Evolutionary conservation across 2,329 filamentous ascomycete genomes (phyloP).

Genomic region (Acarospora socialis): DNA sequence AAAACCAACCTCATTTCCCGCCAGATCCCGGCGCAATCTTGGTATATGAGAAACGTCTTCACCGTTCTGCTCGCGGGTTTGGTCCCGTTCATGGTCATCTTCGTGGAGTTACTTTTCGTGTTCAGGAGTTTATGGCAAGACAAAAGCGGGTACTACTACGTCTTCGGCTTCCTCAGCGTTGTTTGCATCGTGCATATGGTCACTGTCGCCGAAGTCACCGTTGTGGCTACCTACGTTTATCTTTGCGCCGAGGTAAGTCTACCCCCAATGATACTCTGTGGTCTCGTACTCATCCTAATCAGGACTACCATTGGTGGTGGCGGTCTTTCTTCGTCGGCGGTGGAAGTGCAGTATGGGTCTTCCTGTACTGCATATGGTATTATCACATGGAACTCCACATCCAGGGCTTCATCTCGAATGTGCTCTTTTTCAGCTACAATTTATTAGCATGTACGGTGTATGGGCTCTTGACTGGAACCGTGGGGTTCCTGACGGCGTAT

Average conservation of each 20-base stretch:
- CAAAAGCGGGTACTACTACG: constrained; percentile 83
- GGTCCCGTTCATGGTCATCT: constrained; percentile 74
- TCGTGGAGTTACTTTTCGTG: constrained; percentile 74
- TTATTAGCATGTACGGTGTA: constrained; percentile 71
- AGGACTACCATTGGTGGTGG: constrained; percentile 90
- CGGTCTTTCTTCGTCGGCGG: constrained; percentile 70
- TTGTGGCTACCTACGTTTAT: constrained; percentile 70
- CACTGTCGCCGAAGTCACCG: constrained; percentile 68
- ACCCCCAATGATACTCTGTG: too few relatives aligned
- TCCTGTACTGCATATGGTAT: constrained; percentile 72
- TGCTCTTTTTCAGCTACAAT: constrained; percentile 78
- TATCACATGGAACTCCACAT: constrained; percentile 70
- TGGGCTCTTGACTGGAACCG: constrained; percentile 64
- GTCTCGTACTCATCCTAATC: constrained; percentile 1
- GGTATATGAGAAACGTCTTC: constrained; percentile 54
- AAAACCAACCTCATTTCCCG: constrained; percentile 58
- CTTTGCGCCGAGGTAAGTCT: constrained; percentile 57
- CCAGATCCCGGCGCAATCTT: constrained; percentile 59
- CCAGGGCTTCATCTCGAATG: constrained; percentile 59
- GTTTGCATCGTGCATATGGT: constrained; percentile 58
- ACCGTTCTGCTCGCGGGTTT: constrained; percentile 59
- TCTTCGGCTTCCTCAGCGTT: constrained; percentile 71
- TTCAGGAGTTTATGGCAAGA: constrained; percentile 83
- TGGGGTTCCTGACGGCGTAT: constrained; percentile 74
- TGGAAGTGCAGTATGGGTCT: constrained; percentile 66